These are phyloP conservation scores for Pseudozyma flocculosa DNA, from an alignment of 1,284 basidiomycete species.

Conservation along the genomic window DNA sequence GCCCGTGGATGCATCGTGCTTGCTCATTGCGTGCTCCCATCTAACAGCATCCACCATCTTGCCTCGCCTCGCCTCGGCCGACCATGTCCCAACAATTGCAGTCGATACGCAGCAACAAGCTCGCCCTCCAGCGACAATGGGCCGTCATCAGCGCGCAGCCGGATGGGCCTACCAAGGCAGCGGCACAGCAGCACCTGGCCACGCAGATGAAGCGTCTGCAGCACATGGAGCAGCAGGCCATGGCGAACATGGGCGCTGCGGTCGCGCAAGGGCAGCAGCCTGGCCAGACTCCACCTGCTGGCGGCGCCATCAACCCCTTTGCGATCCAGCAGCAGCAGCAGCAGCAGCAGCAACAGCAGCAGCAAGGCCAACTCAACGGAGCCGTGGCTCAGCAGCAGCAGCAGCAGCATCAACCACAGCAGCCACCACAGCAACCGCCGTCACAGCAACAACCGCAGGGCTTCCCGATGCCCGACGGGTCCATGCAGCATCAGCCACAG, in stretches of 20 bases:
- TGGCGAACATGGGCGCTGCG: slow-evolving; percentile 25
- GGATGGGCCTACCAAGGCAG: slow-evolving; percentile 43
- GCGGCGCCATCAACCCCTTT: background rate
- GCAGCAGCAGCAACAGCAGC: slow-evolving; percentile 11
- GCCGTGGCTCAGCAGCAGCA: slow-evolving; percentile 16
- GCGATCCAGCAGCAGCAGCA: slow-evolving; percentile 3
- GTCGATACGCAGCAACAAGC: slow-evolving; percentile 43
- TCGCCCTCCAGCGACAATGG: slow-evolving; percentile 50
- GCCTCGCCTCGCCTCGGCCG: too few relatives aligned
- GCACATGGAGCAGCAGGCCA: slow-evolving; percentile 32
- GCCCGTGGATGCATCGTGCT: too few relatives aligned
- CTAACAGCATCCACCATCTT: too few relatives aligned
- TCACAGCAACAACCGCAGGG: slow-evolving; percentile 16
- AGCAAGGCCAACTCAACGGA: background rate
- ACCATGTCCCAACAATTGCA: slow-evolving; percentile 14
- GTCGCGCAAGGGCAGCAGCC: slow-evolving; percentile 22
- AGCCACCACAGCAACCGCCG: slow-evolving; percentile 6
- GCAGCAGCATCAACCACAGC: slow-evolving; percentile 4
- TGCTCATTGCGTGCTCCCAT: too few relatives aligned
- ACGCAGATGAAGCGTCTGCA: slow-evolving; percentile 44
- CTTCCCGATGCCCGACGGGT: slow-evolving; percentile 7
- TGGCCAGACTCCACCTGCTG: slow-evolving; percentile 2
- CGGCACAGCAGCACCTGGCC: slow-evolving; percentile 41
- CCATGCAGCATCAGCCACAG: slow-evolving; percentile 24
- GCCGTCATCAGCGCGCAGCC: slow-evolving; percentile 40